Evolutionary conservation across 116 monocot genomes (phyloP), one percentile per base, ranked within the genome.

Genomic region (Phalaenopsis hybrid): DNA sequence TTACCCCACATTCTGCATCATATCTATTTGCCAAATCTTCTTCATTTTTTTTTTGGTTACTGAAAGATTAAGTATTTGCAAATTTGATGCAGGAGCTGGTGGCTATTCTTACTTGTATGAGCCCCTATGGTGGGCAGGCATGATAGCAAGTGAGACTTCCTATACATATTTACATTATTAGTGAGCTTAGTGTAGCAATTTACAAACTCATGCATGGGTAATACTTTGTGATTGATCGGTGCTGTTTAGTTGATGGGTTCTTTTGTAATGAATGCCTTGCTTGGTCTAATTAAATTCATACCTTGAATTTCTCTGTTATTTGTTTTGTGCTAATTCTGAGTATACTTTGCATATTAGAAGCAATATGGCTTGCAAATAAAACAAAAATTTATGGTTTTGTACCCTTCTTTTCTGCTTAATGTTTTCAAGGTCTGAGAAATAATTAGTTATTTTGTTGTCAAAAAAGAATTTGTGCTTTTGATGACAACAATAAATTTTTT

Each of bases 81-180:
- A 61, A 45, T 23, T 52, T 0, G 21, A 16, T 59, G 65, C 89
- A 94, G 94, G 94, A 74, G 84, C 73, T 79, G 94, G 94, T 76
- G 94, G 94, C 65, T 94, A 92, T 84, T 92, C 94, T 76, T 94
- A 94, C 89, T 78, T 92, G 85, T 89, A 90, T 74, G 94, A 94
- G 84, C 94, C 94, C 79, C 87, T 94, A 18, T 94, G 94, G 92
- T 94, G 94, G 94, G 92, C 85, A 25, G 94, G 94, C 84, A 92
- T 94, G 94, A 90, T 92, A 79, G 85, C 94, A 86, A 94, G 94
- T 94, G 82, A 87, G 89, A 57, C 57, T 31, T 34, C 78, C 13
- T 15, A 61, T 75, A 16, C 28, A 72, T 72, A 1, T 34, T 2
- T 33, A 9, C 37, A 34, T 33, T 37, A 34, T 72, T 20, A 37